Evolutionary conservation across 2,329 filamentous ascomycete genomes (phyloP).

Genomic region (Pseudonectria foliicola): DNA sequence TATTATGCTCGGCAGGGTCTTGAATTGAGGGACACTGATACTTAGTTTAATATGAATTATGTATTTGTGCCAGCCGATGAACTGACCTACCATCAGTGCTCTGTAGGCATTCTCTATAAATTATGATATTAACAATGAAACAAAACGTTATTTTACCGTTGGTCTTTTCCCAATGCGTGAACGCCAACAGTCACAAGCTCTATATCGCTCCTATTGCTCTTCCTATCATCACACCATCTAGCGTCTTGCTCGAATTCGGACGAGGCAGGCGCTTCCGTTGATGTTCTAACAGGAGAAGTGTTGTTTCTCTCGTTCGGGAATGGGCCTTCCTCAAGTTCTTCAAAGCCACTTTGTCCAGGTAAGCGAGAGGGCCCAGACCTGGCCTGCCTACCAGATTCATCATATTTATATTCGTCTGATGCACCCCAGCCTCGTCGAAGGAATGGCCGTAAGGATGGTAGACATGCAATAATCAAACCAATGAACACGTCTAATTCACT

Average conservation of each 20-base stretch:
- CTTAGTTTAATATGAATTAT: no score
- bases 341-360: slow-evolving; percentile 7
- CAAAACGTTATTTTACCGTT: no score
- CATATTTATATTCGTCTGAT: slow-evolving; percentile 4
- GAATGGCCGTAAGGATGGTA: slow-evolving; percentile 15
- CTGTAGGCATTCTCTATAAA: no score
- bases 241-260: no score
- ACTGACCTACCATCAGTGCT: no score
- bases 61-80: no score
- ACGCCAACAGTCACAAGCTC: neutral
- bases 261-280: neutral
- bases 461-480: slow-evolving; percentile 14
- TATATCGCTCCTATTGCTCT: slow-evolving; percentile 1
- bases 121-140: no score
- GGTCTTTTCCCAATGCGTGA: no score
- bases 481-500: slow-evolving; percentile 12
- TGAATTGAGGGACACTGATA: slow-evolving; percentile 1
- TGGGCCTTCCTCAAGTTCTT: slow-evolving; percentile 10
- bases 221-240: neutral
- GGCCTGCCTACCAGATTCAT: slow-evolving; percentile 2
- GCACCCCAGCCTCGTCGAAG: slow-evolving; percentile 1
- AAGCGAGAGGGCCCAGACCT: slow-evolving; percentile 1
- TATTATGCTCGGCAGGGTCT: slow-evolving; percentile 5
- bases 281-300: no score
- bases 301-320: no score